These are phyloP conservation scores for Lizonia empirigonia DNA, from an alignment of 2,329 filamentous ascomycete species.

Conservation along the genomic window DNA sequence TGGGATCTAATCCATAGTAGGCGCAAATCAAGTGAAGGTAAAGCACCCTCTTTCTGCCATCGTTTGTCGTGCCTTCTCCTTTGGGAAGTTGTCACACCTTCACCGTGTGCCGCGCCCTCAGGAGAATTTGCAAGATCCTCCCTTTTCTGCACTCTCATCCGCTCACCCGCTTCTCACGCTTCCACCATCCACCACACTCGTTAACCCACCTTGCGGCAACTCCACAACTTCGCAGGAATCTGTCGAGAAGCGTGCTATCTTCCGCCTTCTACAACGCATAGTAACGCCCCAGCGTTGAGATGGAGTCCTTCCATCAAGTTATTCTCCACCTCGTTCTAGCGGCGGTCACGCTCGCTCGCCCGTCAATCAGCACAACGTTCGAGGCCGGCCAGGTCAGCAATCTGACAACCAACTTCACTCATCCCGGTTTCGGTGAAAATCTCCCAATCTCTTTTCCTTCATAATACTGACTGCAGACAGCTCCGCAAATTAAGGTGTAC, in stretches of 20 bases:
- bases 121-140: not conserved
- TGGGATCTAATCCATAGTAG: not conserved
- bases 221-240: not conserved
- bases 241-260: too few relatives aligned
- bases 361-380: not conserved
- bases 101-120: not conserved
- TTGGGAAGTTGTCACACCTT: not conserved
- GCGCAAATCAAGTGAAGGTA: not conserved
- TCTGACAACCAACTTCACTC: not conserved
- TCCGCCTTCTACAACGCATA: too few relatives aligned
- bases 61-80: constrained; percentile 5
- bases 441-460: not conserved
- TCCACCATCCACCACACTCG: not conserved
- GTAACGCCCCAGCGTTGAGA: not conserved
- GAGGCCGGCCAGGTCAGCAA: not conserved
- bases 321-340: not conserved
- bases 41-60: not conserved
- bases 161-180: not conserved
- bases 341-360: not conserved
- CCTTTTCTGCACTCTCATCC: not conserved
- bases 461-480: not conserved
- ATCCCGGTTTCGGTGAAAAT: not conserved
- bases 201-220: not conserved
- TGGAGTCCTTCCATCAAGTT: not conserved
- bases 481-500: not conserved